A percentile compares a stretch with the other conserved stretches of the same genome.
phyloP scores from a whole-genome alignment of 768 basidiomycete genomes.

The Termitomyces eurrhizus region DNA sequence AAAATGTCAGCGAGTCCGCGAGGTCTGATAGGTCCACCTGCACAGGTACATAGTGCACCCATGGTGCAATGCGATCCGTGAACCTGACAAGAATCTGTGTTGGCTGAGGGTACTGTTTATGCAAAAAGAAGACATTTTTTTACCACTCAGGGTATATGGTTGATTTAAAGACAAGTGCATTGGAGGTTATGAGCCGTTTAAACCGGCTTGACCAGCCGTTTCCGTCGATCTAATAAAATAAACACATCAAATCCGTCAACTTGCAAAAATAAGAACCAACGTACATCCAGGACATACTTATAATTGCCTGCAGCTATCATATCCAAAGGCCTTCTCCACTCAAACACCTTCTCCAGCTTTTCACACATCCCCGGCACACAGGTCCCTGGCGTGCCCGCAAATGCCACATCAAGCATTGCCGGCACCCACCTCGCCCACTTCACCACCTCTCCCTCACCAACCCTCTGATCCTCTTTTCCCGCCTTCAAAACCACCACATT shows the following conservation, averaged over 20 bases:
- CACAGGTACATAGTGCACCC: slow-evolving; percentile 73
- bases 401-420: slow-evolving; percentile 53
- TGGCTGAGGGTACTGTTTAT: not conserved
- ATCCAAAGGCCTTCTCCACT: slow-evolving; percentile 39
- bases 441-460: slow-evolving; percentile 29
- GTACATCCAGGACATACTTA: slow-evolving; percentile 57
- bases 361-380: slow-evolving; percentile 42
- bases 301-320: slow-evolving; percentile 41
- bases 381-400: slow-evolving; percentile 29
- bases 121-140: not conserved
- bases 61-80: slow-evolving; percentile 49
- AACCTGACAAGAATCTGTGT: slow-evolving; percentile 31
- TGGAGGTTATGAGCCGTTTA: slow-evolving; percentile 55
- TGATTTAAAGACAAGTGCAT: slow-evolving; percentile 58
- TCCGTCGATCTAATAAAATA: slow-evolving; percentile 40
- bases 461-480: slow-evolving; percentile 17
- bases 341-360: slow-evolving; percentile 39
- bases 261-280: slow-evolving; percentile 16
- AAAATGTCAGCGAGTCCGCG: slow-evolving; percentile 69
- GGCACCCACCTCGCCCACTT: slow-evolving; percentile 32
- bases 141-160: slow-evolving; percentile 68
- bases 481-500: slow-evolving; percentile 32
- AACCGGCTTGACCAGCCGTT: slow-evolving; percentile 65
- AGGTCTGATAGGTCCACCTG: slow-evolving; percentile 61
- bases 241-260: not conserved